Evolutionary conservation across 768 basidiomycete species (phyloP).

Genomic region (Auricularia cornea): DNA sequence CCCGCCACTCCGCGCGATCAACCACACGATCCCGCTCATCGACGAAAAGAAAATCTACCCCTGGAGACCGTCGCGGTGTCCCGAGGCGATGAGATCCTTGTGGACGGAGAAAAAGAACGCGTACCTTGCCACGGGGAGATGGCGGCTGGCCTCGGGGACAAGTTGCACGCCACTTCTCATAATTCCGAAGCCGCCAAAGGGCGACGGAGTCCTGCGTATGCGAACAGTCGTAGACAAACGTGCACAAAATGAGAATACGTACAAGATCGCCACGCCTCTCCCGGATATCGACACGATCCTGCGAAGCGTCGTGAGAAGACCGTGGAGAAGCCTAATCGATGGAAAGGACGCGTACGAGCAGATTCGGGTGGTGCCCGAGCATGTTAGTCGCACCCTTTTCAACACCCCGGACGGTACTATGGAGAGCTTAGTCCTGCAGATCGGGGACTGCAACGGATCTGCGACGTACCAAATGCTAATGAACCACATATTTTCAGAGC

Average conservation of each 20-base stretch:
- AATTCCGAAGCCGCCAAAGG: constrained; percentile 18
- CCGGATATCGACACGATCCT: constrained; percentile 23
- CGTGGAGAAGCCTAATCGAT: constrained; percentile 19
- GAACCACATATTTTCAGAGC: constrained; percentile 29
- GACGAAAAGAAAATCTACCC: constrained; percentile 24
- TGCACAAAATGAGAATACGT: constrained; percentile 25
- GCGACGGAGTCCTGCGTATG: constrained; percentile 11
- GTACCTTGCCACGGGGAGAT: constrained; percentile 23
- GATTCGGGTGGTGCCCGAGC: constrained; percentile 17
- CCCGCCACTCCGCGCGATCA: constrained; percentile 25
- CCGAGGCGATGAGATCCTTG: constrained; percentile 18
- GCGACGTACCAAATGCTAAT: constrained; percentile 38
- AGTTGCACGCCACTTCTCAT: constrained; percentile 28
- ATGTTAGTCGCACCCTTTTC: constrained; percentile 15
- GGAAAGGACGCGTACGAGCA: constrained; percentile 27
- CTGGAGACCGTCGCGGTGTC: constrained; percentile 28
- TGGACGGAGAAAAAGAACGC: constrained; percentile 25
- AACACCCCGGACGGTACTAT: constrained; percentile 36
- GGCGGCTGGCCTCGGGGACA: constrained; percentile 18
- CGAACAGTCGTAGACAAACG: constrained; percentile 19
- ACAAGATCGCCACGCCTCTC: constrained; percentile 17
- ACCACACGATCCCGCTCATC: constrained; percentile 28
- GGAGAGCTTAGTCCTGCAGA: constrained; percentile 32
- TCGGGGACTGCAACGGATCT: constrained; percentile 22
- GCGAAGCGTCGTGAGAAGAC: constrained; percentile 10